These are phyloP conservation scores for Alternaria triticimaculans DNA, from an alignment of 2,329 filamentous ascomycete species.

Conservation along the genomic window DNA sequence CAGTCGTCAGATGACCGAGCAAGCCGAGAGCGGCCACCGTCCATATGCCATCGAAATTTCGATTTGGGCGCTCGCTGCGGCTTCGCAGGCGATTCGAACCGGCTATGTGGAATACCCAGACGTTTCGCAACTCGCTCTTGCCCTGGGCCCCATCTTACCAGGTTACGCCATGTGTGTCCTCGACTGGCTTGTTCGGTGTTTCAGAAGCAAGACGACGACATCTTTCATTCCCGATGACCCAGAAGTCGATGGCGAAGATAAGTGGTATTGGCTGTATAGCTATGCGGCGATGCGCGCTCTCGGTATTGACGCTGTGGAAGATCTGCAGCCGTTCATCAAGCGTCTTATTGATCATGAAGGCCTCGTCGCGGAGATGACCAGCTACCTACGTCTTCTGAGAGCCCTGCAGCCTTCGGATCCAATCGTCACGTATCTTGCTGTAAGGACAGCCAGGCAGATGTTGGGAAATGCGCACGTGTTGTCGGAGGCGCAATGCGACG, in stretches of 20 bases:
- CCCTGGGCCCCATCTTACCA: slow-evolving; percentile 6
- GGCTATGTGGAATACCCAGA: background rate
- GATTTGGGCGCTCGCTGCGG: background rate
- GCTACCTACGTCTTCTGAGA: background rate
- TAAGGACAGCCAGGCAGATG: background rate
- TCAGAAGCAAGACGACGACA: background rate
- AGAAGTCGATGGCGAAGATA: slow-evolving; percentile 8
- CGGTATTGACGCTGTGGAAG: slow-evolving; percentile 6
- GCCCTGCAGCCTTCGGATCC: background rate
- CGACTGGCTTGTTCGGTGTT: slow-evolving; percentile 6
- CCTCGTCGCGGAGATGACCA: background rate
- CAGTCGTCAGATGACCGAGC: slow-evolving; percentile 9
- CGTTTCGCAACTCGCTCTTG: background rate
- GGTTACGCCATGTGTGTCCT: slow-evolving; percentile 12
- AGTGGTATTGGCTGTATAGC: slow-evolving; percentile 13
- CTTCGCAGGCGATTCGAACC: slow-evolving; percentile 1
- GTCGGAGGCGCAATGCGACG: background rate
- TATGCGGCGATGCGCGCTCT: slow-evolving; percentile 12
- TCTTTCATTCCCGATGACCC: slow-evolving; percentile 3
- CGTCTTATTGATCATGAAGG: background rate
- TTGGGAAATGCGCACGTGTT: background rate
- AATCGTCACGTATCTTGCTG: background rate
- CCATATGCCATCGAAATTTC: slow-evolving; percentile 11
- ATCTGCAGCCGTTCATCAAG: slow-evolving; percentile 3
- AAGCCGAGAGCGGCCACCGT: background rate